These are phyloP conservation scores for Coix lacrymajobi DNA, from an alignment of 176 grass and related monocot species.

Conservation along the genomic window DNA sequence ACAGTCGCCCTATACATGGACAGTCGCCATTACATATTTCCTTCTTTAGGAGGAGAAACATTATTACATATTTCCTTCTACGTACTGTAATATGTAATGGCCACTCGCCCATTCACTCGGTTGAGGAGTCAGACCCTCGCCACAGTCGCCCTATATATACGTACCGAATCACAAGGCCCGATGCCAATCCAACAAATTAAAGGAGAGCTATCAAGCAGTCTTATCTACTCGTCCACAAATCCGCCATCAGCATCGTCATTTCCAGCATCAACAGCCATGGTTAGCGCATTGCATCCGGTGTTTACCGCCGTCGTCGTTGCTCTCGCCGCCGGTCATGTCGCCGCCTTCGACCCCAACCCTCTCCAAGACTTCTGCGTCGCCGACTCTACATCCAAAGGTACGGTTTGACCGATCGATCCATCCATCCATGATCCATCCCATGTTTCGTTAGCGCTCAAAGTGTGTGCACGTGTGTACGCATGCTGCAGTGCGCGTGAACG, in stretches of 20 bases:
- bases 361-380: conserved; percentile 50
- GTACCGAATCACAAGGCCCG: not conserved
- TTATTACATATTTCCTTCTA: not conserved
- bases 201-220: not conserved
- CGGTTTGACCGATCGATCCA: not conserved
- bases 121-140: not conserved
- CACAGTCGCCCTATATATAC: not conserved
- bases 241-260: not conserved
- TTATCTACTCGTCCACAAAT: not conserved
- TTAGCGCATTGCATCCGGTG: not conserved
- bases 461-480: no score
- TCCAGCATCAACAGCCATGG: not conserved
- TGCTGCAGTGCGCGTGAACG: conserved; percentile 47
- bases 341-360: conserved; percentile 44
- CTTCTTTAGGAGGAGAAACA: no score
- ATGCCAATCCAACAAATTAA: not conserved
- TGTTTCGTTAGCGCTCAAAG: no score
- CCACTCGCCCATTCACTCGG: not conserved
- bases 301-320: not conserved
- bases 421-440: not conserved
- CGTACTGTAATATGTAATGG: not conserved
- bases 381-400: conserved; percentile 38
- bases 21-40: no score
- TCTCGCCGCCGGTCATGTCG: conserved; percentile 8
- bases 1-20: no score